These are phyloP conservation scores for Laetiporus sulphureus DNA, from an alignment of 1,284 basidiomycete genomes.

Conservation along the genomic window DNA sequence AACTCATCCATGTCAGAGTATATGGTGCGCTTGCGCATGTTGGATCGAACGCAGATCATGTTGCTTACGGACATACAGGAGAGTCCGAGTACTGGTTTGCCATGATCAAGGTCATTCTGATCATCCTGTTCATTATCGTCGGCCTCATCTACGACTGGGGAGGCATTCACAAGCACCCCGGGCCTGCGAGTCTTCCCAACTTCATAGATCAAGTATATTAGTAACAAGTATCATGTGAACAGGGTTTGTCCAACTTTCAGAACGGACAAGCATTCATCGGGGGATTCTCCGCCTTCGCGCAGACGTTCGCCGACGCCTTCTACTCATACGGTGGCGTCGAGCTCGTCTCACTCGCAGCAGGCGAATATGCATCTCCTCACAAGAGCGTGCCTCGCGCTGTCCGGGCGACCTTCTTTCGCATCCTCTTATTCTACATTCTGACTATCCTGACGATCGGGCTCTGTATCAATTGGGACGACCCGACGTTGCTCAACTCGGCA, in stretches of 20 bases:
- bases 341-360: constrained; percentile 61
- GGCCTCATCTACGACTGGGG: constrained; percentile 46
- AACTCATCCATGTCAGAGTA: constrained; percentile 39
- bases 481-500: constrained; percentile 40
- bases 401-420: constrained; percentile 62
- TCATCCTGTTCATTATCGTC: constrained; percentile 26
- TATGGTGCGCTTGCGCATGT: constrained; percentile 32
- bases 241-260: constrained; percentile 49
- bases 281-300: constrained; percentile 45
- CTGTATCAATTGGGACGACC: constrained; percentile 47
- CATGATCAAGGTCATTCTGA: constrained; percentile 26
- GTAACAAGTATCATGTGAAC: neutral
- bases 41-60: neutral
- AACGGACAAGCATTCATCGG: constrained; percentile 45
- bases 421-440: constrained; percentile 56
- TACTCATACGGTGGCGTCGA: constrained; percentile 77
- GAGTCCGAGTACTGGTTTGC: constrained; percentile 29
- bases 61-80: constrained; percentile 10
- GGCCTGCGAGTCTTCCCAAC: constrained; percentile 30
- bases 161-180: constrained; percentile 45
- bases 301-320: constrained; percentile 51
- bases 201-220: neutral
- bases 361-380: constrained; percentile 51
- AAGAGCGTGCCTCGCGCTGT: constrained; percentile 62
- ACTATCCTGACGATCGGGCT: constrained; percentile 50